Evolutionary conservation across 768 basidiomycete genomes (phyloP).

Genomic region (Lactifluus subvellereus): DNA sequence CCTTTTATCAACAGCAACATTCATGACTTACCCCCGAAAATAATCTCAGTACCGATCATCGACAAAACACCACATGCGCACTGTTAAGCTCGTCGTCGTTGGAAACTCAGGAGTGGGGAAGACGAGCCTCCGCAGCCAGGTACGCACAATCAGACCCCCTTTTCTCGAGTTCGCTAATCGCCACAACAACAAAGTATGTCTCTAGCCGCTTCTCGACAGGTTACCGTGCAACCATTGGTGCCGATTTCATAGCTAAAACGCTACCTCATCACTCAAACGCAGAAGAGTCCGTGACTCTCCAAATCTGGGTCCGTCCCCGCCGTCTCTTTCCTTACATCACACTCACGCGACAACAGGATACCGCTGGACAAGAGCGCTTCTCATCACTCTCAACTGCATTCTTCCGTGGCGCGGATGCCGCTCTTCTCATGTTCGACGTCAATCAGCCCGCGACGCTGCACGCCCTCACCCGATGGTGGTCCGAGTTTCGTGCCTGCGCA

Average conservation of each 20-base stretch:
- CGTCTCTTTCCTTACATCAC: not conserved
- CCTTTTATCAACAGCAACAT: not conserved
- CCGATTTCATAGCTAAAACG: conserved; percentile 81
- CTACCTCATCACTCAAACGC: conserved; percentile 53
- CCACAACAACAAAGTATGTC: conserved; percentile 51
- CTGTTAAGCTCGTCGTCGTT: conserved; percentile 76
- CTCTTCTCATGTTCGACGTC: conserved; percentile 75
- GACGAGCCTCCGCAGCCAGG: conserved; percentile 72
- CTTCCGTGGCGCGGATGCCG: conserved; percentile 82
- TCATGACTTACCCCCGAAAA: not conserved
- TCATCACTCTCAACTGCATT: conserved; percentile 77
- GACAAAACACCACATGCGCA: conserved; percentile 42
- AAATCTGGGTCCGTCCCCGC: conserved; percentile 51
- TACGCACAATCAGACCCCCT: conserved; percentile 30
- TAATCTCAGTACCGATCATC: not conserved
- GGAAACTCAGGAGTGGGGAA: conserved; percentile 84
- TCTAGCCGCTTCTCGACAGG: conserved; percentile 67
- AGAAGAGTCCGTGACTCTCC: conserved; percentile 56
- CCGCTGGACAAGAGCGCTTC: conserved; percentile 85
- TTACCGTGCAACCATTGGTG: conserved; percentile 82
- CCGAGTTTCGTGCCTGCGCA: conserved; percentile 61
- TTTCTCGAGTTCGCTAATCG: not conserved
- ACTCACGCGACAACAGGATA: conserved; percentile 47
- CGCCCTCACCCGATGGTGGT: conserved; percentile 69
- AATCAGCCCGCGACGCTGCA: conserved; percentile 56